A percentile compares a stretch with the other conserved stretches of the same genome.
Conservation (phyloP, 2,329 filamentous ascomycete species). For the Aspergillus sp. region DNA sequence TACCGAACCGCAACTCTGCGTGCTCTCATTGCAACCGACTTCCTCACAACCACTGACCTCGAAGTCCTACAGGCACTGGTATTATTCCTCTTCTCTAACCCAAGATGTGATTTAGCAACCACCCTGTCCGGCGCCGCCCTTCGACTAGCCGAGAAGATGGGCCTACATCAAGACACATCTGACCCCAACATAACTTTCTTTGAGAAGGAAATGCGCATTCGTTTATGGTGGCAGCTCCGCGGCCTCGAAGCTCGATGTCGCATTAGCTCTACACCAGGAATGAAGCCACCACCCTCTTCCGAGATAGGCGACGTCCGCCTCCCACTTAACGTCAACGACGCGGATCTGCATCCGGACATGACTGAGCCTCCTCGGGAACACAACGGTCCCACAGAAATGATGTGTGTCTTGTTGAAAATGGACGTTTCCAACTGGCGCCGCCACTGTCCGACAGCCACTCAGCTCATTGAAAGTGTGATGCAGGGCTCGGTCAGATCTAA, state of each 20-base stretch:
- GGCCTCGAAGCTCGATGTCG: constrained; percentile 57
- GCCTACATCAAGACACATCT: constrained; percentile 64
- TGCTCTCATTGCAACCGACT: constrained; percentile 45
- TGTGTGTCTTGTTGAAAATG: constrained; percentile 15
- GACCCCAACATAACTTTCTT: constrained; percentile 50
- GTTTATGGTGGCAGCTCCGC: constrained; percentile 71
- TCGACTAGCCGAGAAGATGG: constrained; percentile 60
- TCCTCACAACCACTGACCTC: constrained; percentile 38
- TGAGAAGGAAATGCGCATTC: constrained; percentile 66
- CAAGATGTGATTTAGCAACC: constrained; percentile 35
- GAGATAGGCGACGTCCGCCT: constrained; percentile 16
- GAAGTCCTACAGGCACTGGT: constrained; percentile 54
- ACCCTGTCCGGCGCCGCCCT: constrained; percentile 48
- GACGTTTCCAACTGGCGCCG: not conserved
- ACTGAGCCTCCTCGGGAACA: constrained; percentile 30
- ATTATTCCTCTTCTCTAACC: constrained; percentile 49
- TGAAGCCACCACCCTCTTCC: not conserved
- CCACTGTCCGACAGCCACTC: not conserved
- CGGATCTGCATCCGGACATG: constrained; percentile 36
- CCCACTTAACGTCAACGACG: constrained; percentile 26
- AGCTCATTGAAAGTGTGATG: not conserved
- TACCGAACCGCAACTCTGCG: constrained; percentile 48
- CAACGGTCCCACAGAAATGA: constrained; percentile 41
- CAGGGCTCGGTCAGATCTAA: not conserved
- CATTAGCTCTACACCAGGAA: not conserved